These are phyloP conservation scores for Zygoascus flipseniorum DNA, from an alignment of 805 yeast genomes.

Conservation along the genomic window DNA sequence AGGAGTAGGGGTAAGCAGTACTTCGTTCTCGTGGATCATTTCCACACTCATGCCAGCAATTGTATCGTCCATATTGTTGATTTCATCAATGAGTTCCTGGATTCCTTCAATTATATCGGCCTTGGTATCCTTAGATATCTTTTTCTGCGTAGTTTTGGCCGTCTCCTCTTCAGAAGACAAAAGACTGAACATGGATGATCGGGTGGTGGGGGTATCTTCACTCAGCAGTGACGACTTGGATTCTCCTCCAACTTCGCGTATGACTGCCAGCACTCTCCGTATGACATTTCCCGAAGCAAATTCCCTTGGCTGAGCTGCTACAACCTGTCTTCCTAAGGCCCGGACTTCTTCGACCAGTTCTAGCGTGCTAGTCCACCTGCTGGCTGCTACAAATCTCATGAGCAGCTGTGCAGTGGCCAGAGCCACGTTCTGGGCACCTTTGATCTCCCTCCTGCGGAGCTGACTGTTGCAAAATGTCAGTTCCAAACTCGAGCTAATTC, in stretches of 20 bases:
- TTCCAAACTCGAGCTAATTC: neutral
- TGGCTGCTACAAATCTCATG: conserved; percentile 80
- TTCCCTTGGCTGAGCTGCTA: conserved; percentile 79
- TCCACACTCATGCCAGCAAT: conserved; percentile 87
- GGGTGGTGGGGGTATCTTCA: neutral
- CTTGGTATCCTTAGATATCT: conserved; percentile 48
- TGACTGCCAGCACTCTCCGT: conserved; percentile 75
- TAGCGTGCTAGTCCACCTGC: conserved; percentile 75
- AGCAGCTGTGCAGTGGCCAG: conserved; percentile 78
- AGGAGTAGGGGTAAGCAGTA: conserved; percentile 83
- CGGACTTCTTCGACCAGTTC: conserved; percentile 68
- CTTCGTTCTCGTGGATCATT: conserved; percentile 78
- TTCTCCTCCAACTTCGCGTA: conserved; percentile 77
- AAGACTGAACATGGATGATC: conserved; percentile 70
- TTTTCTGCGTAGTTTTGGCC: conserved; percentile 8
- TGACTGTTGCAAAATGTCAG: conserved; percentile 6
- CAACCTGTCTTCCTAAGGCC: conserved; percentile 57
- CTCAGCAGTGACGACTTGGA: conserved; percentile 18
- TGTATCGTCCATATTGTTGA: conserved; percentile 80
- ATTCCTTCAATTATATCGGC: conserved; percentile 87
- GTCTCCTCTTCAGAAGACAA: conserved; percentile 42
- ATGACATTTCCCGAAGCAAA: conserved; percentile 85
- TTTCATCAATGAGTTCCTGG: conserved; percentile 85
- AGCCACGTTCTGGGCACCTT: conserved; percentile 77
- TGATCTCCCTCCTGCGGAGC: conserved; percentile 75